Conservation (phyloP, 2,329 filamentous ascomycete genomes). For the Dactylonectria estremocensis region DNA sequence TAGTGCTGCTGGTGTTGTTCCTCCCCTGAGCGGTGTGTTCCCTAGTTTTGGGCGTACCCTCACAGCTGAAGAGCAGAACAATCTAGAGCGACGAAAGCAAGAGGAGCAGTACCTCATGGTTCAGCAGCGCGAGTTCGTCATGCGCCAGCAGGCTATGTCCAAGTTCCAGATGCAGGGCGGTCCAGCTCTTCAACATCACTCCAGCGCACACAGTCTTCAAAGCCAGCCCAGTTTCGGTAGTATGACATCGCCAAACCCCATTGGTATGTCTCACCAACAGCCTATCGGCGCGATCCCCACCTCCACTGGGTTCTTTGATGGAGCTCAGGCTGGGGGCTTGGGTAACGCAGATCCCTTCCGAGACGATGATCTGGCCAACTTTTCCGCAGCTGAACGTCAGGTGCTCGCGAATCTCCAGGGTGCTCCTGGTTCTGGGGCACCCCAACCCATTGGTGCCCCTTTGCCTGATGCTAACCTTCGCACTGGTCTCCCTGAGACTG, state of each 20-base stretch:
- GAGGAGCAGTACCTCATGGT: constrained; percentile 98
- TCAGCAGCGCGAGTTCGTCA: constrained; percentile 92
- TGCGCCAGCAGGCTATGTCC: constrained; percentile 85
- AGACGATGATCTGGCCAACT: constrained; percentile 82
- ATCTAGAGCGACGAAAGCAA: constrained; percentile 94
- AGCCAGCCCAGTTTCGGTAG: constrained; percentile 97
- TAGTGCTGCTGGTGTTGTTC: constrained; percentile 76
- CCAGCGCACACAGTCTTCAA: constrained; percentile 94
- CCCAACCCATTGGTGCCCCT: constrained; percentile 58
- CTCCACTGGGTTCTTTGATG: constrained; percentile 81
- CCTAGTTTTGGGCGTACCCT: constrained; percentile 97
- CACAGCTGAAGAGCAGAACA: constrained; percentile 98
- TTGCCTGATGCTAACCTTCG: constrained; percentile 55
- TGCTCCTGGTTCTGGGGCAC: constrained; percentile 41
- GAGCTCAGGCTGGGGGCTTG: constrained; percentile 53
- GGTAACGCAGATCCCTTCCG: constrained; percentile 68
- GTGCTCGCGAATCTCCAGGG: constrained; percentile 60
- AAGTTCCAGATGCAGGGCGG: constrained; percentile 75
- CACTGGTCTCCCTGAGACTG: constrained; percentile 64
- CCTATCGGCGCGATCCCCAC: constrained; percentile 71
- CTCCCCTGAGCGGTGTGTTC: constrained; percentile 93
- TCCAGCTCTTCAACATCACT: constrained; percentile 85
- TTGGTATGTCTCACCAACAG: constrained; percentile 67
- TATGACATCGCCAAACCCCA: constrained; percentile 89
- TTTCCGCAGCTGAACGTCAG: constrained; percentile 70